These are phyloP conservation scores for Elsinoe perseae DNA, from an alignment of 2,329 filamentous ascomycete species.

Conservation along the genomic window DNA sequence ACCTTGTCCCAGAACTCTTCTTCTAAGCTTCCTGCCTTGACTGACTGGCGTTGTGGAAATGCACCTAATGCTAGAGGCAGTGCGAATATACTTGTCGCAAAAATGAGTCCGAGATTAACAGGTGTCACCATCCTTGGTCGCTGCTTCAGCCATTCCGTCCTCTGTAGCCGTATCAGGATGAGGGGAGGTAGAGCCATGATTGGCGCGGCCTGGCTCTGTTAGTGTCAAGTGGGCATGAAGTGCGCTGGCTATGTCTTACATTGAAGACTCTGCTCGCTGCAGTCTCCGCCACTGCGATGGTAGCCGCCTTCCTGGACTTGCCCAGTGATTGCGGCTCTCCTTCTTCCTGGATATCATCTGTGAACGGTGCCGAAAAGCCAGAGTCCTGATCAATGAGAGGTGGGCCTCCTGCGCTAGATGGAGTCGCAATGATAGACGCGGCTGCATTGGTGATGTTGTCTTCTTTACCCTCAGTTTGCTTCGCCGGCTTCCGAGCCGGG, in stretches of 20 bases:
- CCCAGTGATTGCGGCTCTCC: constrained; percentile 53
- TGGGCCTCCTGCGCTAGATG: constrained; percentile 25
- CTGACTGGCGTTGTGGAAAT: constrained; percentile 84
- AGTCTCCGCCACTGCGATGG: constrained; percentile 84
- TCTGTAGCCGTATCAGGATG: constrained; percentile 75
- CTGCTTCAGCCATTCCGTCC: constrained; percentile 69
- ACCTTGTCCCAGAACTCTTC: constrained; percentile 69
- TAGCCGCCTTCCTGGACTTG: constrained; percentile 80
- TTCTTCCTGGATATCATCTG: constrained; percentile 2
- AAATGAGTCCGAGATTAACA: constrained; percentile 78
- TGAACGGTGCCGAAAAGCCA: neutral
- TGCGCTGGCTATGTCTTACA: constrained; percentile 15
- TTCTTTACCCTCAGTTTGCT: constrained; percentile 50
- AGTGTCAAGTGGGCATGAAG: too few species aligned
- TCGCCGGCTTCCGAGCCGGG: constrained; percentile 63
- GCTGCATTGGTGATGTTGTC: constrained; percentile 22
- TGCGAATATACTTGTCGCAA: constrained; percentile 79
- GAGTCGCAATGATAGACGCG: neutral
- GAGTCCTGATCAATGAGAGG: constrained; percentile 43
- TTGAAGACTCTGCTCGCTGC: constrained; percentile 87
- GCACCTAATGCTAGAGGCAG: constrained; percentile 82
- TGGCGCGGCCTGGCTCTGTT: constrained; percentile 54
- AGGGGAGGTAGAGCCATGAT: constrained; percentile 96
- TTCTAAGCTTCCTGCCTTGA: constrained; percentile 69
- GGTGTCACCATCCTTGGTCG: constrained; percentile 71